Conservation (phyloP, 2,329 filamentous ascomycete species). For the Aspergillus carbonarius region DNA sequence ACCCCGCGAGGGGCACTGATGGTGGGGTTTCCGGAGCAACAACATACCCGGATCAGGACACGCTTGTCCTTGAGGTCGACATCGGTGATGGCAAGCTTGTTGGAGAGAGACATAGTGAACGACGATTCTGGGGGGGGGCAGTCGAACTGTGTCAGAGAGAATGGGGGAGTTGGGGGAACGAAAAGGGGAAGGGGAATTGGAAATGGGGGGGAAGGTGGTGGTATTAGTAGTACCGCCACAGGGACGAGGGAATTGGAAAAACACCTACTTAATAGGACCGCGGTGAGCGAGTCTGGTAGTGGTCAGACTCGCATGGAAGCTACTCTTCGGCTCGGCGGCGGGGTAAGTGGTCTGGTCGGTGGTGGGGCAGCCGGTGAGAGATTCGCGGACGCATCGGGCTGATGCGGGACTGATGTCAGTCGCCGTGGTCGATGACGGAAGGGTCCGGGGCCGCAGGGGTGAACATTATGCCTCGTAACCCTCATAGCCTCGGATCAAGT, state of each 20-base stretch:
- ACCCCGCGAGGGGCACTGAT: slow-evolving; percentile 11
- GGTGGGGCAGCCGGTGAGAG: slow-evolving; percentile 32
- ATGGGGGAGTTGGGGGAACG: slow-evolving; percentile 8
- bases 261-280: slow-evolving; percentile 12
- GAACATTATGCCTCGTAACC: slow-evolving; percentile 15
- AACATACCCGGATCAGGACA: slow-evolving; percentile 88
- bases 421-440: slow-evolving; percentile 29
- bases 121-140: slow-evolving; percentile 16
- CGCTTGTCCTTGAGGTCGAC: slow-evolving; percentile 98
- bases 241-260: slow-evolving; percentile 15
- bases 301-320: background rate
- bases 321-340: slow-evolving; percentile 18
- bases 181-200: slow-evolving; percentile 6
- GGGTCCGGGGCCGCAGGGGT: slow-evolving; percentile 27
- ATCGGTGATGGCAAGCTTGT: slow-evolving; percentile 95
- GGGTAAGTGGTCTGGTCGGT: slow-evolving; percentile 21
- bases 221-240: background rate
- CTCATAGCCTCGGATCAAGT: slow-evolving; percentile 25
- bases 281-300: slow-evolving; percentile 22
- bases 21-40: slow-evolving; percentile 12
- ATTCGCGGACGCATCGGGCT: slow-evolving; percentile 34
- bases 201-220: slow-evolving; percentile 6
- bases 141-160: slow-evolving; percentile 12
- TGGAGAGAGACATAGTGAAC: slow-evolving; percentile 85
- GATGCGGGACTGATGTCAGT: slow-evolving; percentile 45